Conservation (phyloP, 164 flowering plant genomes). For the Sedum album region DNA sequence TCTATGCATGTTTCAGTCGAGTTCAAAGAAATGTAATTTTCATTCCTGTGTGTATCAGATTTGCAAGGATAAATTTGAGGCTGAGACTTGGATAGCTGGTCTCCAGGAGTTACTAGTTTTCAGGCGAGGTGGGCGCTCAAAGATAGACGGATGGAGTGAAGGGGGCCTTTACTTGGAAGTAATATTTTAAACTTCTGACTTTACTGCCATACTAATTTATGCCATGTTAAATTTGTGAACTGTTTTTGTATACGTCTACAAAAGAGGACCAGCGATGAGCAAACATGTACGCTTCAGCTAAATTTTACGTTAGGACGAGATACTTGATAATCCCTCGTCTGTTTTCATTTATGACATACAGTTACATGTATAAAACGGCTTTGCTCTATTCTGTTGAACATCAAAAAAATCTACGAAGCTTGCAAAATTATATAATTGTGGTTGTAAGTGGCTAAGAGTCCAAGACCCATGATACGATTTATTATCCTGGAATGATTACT, state of each 20-base stretch:
- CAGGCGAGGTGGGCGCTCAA: conserved; percentile 84
- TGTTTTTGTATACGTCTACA: neutral
- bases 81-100: conserved; percentile 94
- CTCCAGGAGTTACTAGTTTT: conserved; percentile 66
- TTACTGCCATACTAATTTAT: neutral
- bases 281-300: too few species aligned
- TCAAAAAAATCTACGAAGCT: neutral
- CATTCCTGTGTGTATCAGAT: conserved; percentile 34
- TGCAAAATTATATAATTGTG: neutral
- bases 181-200: conserved; percentile 15
- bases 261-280: too few species aligned
- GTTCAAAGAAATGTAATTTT: conserved; percentile 6
- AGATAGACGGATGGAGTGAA: conserved; percentile 94
- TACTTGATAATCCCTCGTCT: neutral
- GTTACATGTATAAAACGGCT: neutral
- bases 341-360: neutral
- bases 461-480: neutral
- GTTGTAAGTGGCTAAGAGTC: neutral
- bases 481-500: too few species aligned
- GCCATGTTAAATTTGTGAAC: neutral
- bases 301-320: too few species aligned
- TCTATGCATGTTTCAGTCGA: conserved; percentile 7
- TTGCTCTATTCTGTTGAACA: neutral
- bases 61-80: conserved; percentile 96
- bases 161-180: conserved; percentile 78